phyloP scores from a whole-genome alignment of 768 basidiomycete genomes.

The Kwoniella newhampshirensis region DNA sequence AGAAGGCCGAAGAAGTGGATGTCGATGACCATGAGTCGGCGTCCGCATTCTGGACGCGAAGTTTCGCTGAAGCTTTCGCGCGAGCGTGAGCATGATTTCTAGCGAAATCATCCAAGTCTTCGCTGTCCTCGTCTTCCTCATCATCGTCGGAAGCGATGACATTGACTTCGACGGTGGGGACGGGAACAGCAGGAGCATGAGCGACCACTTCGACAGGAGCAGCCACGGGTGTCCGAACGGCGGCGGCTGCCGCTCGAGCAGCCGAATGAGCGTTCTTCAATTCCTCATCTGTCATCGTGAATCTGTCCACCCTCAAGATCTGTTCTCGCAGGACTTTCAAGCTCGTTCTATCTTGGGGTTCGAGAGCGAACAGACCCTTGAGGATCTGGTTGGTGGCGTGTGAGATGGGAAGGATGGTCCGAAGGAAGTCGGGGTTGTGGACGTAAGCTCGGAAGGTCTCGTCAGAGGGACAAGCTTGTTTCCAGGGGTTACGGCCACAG shows the following conservation, averaged over 20 bases:
- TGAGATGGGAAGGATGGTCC: constrained; percentile 72
- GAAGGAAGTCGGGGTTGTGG: constrained; percentile 65
- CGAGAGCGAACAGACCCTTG: constrained; percentile 68
- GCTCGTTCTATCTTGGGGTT: constrained; percentile 65
- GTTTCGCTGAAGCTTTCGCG: constrained; percentile 1
- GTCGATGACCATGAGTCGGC: constrained; percentile 21
- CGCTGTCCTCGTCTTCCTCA: background rate
- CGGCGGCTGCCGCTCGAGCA: constrained; percentile 43
- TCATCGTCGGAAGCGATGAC: background rate
- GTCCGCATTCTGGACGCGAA: background rate
- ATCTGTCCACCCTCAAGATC: constrained; percentile 62
- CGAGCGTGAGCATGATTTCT: background rate
- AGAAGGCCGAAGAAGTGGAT: constrained; percentile 6
- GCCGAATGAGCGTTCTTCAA: constrained; percentile 51
- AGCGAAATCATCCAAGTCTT: constrained; percentile 17
- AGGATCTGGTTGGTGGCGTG: constrained; percentile 65
- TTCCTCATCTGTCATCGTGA: constrained; percentile 64
- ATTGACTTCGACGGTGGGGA: constrained; percentile 4
- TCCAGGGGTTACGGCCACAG: constrained; percentile 76
- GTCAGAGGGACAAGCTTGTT: constrained; percentile 64
- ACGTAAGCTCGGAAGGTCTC: constrained; percentile 78
- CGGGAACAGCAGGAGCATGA: constrained; percentile 16
- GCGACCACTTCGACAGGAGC: background rate
- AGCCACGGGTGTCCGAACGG: constrained; percentile 28
- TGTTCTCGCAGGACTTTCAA: constrained; percentile 63